Evolutionary conservation across 2,329 filamentous ascomycete species (phyloP).

Genomic region (Apiospora kogelbergensis): DNA sequence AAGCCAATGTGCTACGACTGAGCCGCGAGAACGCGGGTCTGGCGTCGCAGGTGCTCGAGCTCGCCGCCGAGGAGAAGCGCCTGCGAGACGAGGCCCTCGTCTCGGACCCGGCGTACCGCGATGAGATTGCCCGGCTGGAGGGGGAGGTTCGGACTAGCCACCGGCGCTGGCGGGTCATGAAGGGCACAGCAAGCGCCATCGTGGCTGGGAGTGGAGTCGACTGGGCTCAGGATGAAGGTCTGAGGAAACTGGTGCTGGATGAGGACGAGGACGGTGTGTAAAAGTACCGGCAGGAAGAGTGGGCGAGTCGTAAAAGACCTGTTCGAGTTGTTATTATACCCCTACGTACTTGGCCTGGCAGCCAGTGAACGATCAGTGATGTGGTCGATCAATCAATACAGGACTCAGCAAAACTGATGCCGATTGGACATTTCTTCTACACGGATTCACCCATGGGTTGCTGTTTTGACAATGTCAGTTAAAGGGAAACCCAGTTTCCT

Average conservation of each 20-base stretch:
- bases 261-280: slow-evolving; percentile 16
- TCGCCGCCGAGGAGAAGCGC: slow-evolving; percentile 57
- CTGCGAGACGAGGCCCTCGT: slow-evolving; percentile 52
- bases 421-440: not conserved
- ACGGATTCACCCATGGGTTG: not conserved
- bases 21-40: slow-evolving; percentile 63
- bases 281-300: not conserved
- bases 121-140: slow-evolving; percentile 60
- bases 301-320: not conserved
- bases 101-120: slow-evolving; percentile 49
- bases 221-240: slow-evolving; percentile 69
- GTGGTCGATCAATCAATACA: not conserved
- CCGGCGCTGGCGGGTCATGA: slow-evolving; percentile 71
- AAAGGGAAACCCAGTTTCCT: not conserved
- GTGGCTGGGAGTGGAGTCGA: slow-evolving; percentile 81
- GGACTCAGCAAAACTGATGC: not conserved
- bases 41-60: slow-evolving; percentile 60
- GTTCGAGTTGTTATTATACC: not conserved
- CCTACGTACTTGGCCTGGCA: not conserved
- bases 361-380: not conserved
- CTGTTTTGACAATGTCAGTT: too few relatives aligned
- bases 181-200: slow-evolving; percentile 75
- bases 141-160: slow-evolving; percentile 60
- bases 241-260: slow-evolving; percentile 73
- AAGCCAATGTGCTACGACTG: slow-evolving; percentile 57